Evolutionary conservation across 2,329 filamentous ascomycete genomes (phyloP).

Genomic region (Hymenoscyphus albidus): DNA sequence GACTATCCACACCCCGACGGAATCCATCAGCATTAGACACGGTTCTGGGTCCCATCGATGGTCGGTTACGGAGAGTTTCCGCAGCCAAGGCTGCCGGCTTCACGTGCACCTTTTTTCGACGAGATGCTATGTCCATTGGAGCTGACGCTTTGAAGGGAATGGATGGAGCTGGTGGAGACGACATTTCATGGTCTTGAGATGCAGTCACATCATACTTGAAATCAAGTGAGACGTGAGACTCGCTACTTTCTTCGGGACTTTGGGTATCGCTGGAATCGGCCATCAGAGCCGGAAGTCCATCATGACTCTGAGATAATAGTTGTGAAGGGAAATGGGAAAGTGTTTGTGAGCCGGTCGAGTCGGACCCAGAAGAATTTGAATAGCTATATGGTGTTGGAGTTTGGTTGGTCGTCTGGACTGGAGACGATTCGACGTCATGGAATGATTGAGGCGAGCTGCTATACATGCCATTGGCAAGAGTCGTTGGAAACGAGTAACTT

Average conservation of each 20-base stretch:
- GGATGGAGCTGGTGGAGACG: conserved; percentile 26
- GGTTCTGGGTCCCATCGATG: conserved; percentile 30
- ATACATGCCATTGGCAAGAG: conserved; percentile 20
- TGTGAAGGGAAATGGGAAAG: conserved; percentile 28
- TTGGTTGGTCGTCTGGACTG: conserved; percentile 18
- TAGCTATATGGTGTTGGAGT: conserved; percentile 27
- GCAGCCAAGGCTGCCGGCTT: conserved; percentile 32
- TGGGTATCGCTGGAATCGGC: conserved; percentile 21
- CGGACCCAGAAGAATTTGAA: conserved; percentile 13
- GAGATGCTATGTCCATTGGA: conserved; percentile 32
- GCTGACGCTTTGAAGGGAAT: conserved; percentile 31
- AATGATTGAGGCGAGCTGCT: conserved; percentile 18
- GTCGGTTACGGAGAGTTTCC: conserved; percentile 27
- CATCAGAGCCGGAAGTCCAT: conserved; percentile 14
- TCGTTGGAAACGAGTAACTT: conserved; percentile 21
- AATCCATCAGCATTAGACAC: conserved; percentile 33
- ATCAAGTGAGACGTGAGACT: conserved; percentile 16
- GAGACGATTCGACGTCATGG: conserved; percentile 17
- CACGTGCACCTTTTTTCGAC: conserved; percentile 32
- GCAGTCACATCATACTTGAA: conserved; percentile 26
- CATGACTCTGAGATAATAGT: conserved; percentile 16
- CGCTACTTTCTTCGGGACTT: conserved; percentile 23
- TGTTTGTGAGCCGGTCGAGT: conserved; percentile 15
- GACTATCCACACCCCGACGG: conserved; percentile 29
- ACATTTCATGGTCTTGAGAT: conserved; percentile 20